Conservation (phyloP, 306 rosid genomes). For the Sesbania bispinosa region DNA sequence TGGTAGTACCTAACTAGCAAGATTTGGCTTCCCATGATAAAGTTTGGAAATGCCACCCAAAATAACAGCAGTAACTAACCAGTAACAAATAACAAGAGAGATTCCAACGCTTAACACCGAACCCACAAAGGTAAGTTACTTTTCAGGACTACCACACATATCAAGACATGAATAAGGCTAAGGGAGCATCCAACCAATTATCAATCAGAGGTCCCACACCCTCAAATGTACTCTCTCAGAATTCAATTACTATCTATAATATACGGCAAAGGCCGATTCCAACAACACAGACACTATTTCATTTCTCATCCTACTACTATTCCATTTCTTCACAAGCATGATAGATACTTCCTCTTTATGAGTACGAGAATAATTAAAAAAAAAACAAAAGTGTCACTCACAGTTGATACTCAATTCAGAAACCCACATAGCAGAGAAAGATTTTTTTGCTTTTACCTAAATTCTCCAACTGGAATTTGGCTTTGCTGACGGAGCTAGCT, state of each 20-base stretch:
- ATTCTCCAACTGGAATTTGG: slow-evolving; percentile 64
- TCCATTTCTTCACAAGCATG: neutral
- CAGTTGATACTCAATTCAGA: neutral
- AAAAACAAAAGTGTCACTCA: neutral
- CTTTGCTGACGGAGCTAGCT: slow-evolving; percentile 69
- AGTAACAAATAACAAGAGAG: slow-evolving; percentile 34
- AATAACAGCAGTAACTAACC: neutral
- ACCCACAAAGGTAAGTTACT: slow-evolving; percentile 51
- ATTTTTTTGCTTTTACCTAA: slow-evolving; percentile 50
- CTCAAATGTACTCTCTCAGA: slow-evolving; percentile 28
- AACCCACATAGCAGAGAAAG: neutral
- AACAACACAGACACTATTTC: neutral
- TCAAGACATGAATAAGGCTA: slow-evolving; percentile 33
- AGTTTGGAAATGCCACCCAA: too few species aligned
- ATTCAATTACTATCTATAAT: neutral
- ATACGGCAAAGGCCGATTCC: too few species aligned
- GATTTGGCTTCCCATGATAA: too few species aligned
- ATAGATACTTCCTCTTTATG: too few species aligned
- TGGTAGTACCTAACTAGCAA: too few species aligned
- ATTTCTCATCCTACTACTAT: too few species aligned
- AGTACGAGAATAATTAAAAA: too few species aligned
- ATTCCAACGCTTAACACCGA: slow-evolving; percentile 40
- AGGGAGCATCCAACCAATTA: slow-evolving; percentile 37
- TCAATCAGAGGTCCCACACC: slow-evolving; percentile 75
- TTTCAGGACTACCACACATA: slow-evolving; percentile 54